These are phyloP conservation scores for Agapanthus africanus DNA, from an alignment of 106 monocot genomes.

Conservation along the genomic window DNA sequence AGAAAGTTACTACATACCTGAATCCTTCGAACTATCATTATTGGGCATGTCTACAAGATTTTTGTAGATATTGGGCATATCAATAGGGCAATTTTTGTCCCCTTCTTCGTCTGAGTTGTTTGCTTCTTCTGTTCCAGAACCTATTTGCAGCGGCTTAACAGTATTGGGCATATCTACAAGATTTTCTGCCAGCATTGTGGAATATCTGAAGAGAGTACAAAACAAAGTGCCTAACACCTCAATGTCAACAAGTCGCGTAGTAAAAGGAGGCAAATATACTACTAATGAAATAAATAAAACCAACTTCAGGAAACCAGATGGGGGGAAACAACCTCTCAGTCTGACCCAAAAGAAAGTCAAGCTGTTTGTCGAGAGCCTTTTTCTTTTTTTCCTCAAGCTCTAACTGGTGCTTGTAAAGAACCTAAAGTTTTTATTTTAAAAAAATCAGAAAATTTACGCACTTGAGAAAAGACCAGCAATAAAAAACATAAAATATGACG, in stretches of 20 bases:
- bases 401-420: conserved; percentile 91
- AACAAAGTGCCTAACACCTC: neutral
- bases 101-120: conserved; percentile 21
- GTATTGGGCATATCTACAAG: conserved; percentile 51
- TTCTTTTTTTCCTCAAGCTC: conserved; percentile 95
- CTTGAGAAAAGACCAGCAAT: neutral
- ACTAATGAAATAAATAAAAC: neutral
- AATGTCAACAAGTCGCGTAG: neutral
- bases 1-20: conserved; percentile 13
- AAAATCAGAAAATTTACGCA: neutral
- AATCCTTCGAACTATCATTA: conserved; percentile 11
- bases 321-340: conserved; percentile 76
- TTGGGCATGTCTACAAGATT: neutral
- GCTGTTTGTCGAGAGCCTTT: conserved; percentile 94
- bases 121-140: conserved; percentile 16
- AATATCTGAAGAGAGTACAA: conserved; percentile 50
- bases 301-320: too few relatives aligned
- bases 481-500: neutral
- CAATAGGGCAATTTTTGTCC: conserved; percentile 6
- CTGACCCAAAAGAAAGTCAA: conserved; percentile 97
- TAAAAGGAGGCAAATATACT: neutral
- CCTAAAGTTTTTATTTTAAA: conserved; percentile 56
- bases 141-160: conserved; percentile 8
- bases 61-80: too few relatives aligned
- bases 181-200: conserved; percentile 97